A percentile compares a stretch with the other conserved stretches of the same genome.
Evolutionary conservation across 2,329 filamentous ascomycete species (phyloP).

Genomic region (Botrytis pseudocinerea): DNA sequence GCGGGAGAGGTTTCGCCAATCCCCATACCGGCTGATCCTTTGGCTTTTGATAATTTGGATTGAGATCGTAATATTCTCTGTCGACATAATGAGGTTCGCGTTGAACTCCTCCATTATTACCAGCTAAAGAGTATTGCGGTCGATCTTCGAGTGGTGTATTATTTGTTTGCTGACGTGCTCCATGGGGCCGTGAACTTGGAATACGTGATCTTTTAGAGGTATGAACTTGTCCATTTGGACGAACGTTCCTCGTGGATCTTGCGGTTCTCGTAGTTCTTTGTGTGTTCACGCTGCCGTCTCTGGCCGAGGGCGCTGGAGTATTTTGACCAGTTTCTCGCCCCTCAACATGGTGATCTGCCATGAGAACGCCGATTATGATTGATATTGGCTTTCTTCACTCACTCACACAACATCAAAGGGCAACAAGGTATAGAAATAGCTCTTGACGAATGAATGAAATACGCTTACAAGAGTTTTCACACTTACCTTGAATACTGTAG

Average conservation of each 20-base stretch:
- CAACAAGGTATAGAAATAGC: not conserved
- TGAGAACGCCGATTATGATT: not conserved
- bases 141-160: not conserved
- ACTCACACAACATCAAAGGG: not conserved
- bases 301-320: not conserved
- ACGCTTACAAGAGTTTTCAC: not conserved
- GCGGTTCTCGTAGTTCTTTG: conserved; percentile 1
- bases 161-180: conserved; percentile 7
- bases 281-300: conserved; percentile 12
- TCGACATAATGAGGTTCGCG: conserved; percentile 25
- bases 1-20: conserved; percentile 29
- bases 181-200: conserved; percentile 7
- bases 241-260: not conserved
- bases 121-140: conserved; percentile 18
- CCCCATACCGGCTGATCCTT: conserved; percentile 29
- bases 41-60: conserved; percentile 27
- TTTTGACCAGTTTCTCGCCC: not conserved
- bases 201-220: conserved; percentile 10
- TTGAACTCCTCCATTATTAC: not conserved
- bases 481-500: not conserved
- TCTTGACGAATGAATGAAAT: not conserved
- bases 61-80: conserved; percentile 27
- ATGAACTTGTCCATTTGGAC: not conserved
- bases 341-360: conserved; percentile 9
- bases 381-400: not conserved